phyloP scores from a whole-genome alignment of 805 yeast genomes.

The Wickerhamiella sergipiensis region DNA sequence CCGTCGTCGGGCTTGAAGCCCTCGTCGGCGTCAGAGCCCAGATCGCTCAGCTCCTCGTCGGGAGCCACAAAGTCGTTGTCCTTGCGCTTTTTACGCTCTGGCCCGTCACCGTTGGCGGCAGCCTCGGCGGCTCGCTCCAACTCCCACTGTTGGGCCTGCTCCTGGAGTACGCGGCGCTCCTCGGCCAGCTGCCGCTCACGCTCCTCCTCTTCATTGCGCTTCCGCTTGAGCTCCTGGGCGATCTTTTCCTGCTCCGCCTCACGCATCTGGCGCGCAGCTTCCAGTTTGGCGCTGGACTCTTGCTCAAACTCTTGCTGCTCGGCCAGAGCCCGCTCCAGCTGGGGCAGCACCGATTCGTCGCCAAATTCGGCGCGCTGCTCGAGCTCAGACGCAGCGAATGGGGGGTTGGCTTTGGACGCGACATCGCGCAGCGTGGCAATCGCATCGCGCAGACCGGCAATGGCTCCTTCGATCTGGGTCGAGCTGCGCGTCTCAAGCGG shows the following conservation, averaged over 20 bases:
- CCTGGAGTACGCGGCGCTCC: constrained; percentile 21
- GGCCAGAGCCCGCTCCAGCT: constrained; percentile 52
- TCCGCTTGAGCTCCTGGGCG: constrained; percentile 26
- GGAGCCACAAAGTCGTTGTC: constrained; percentile 23
- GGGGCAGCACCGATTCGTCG: constrained; percentile 53
- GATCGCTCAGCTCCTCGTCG: constrained; percentile 28
- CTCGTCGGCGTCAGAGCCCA: constrained; percentile 22
- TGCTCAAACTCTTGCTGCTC: constrained; percentile 60
- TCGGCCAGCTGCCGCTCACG: constrained; percentile 22
- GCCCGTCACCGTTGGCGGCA: constrained; percentile 17
- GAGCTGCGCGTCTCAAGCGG: constrained; percentile 45
- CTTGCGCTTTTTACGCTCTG: constrained; percentile 7
- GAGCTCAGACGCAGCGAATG: constrained; percentile 67
- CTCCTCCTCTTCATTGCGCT: constrained; percentile 17
- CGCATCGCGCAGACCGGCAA: constrained; percentile 47
- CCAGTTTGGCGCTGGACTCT: constrained; percentile 44
- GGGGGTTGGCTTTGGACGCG: constrained; percentile 49
- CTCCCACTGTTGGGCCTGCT: constrained; percentile 27
- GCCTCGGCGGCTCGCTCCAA: constrained; percentile 25
- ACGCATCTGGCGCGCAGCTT: constrained; percentile 54
- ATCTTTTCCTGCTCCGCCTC: constrained; percentile 39
- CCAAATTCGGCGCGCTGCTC: constrained; percentile 82
- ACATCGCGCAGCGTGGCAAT: constrained; percentile 43
- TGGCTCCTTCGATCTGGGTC: constrained; percentile 44
- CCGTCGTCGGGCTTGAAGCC: constrained; percentile 24